phyloP scores from a whole-genome alignment of 192 early-diverging fungal species.

The Linnemannia hyalina region DNA sequence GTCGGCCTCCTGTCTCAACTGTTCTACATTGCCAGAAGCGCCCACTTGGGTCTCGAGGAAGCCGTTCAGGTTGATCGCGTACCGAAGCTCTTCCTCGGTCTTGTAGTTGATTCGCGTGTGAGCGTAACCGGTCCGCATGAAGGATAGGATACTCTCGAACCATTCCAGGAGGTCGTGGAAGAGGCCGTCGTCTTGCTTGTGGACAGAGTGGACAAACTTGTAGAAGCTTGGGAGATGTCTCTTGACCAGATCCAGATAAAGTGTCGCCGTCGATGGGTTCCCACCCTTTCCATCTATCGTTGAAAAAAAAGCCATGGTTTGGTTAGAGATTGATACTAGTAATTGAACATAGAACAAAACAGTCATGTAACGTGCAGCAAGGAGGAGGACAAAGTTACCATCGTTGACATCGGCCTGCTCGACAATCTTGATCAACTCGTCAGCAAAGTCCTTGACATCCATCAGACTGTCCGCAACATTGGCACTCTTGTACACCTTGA shows the following conservation, averaged over 20 bases:
- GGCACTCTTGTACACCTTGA: conserved; percentile 68
- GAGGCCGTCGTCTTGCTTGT: conserved; percentile 61
- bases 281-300: conserved; percentile 9
- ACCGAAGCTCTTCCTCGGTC: conserved; percentile 25
- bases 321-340: background rate
- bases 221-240: conserved; percentile 68
- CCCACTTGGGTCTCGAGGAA: conserved; percentile 51
- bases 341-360: background rate
- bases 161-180: conserved; percentile 64
- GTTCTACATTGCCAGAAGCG: conserved; percentile 34
- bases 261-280: conserved; percentile 43
- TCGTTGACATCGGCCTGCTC: conserved; percentile 55
- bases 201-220: conserved; percentile 66
- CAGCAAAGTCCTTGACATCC: conserved; percentile 62
- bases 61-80: conserved; percentile 28
- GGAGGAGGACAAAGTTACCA: conserved; percentile 21
- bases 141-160: conserved; percentile 57
- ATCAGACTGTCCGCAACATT: conserved; percentile 67
- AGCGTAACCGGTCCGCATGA: conserved; percentile 57
- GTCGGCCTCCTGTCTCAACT: conserved; percentile 46
- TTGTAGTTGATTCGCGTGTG: conserved; percentile 43
- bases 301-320: background rate
- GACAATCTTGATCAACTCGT: conserved; percentile 68
- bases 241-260: conserved; percentile 62
- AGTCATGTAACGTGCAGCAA: background rate